phyloP scores from a whole-genome alignment of 331 rosid species.

The Spiraea crenata region DNA sequence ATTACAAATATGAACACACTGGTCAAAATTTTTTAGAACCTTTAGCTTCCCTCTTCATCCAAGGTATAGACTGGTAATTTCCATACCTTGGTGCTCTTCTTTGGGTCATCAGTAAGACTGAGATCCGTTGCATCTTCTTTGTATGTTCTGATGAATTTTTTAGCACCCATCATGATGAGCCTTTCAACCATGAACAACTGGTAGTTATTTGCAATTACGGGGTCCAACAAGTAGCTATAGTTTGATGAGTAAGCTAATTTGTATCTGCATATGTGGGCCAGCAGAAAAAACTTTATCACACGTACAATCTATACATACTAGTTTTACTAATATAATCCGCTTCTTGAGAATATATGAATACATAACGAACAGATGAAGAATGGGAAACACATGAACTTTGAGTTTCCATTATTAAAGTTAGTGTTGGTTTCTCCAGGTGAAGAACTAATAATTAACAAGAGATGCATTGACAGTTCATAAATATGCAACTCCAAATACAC shows the following conservation, averaged over 20 bases:
- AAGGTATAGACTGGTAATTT: slow-evolving; percentile 71
- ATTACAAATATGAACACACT: not conserved
- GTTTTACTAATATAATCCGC: too few relatives aligned
- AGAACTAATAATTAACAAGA: not conserved
- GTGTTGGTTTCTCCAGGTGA: not conserved
- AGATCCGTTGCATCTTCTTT: slow-evolving; percentile 72
- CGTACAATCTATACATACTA: too few relatives aligned
- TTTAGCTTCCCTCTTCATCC: slow-evolving; percentile 52
- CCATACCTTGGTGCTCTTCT: slow-evolving; percentile 91
- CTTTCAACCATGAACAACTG: slow-evolving; percentile 90
- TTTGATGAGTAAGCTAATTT: slow-evolving; percentile 76
- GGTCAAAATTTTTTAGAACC: not conserved
- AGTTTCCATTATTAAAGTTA: too few relatives aligned
- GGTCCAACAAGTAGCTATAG: slow-evolving; percentile 68
- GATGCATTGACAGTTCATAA: not conserved
- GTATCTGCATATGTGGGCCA: slow-evolving; percentile 60
- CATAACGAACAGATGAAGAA: too few relatives aligned
- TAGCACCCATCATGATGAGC: slow-evolving; percentile 76
- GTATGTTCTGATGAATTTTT: slow-evolving; percentile 73
- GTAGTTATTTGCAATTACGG: slow-evolving; percentile 76
- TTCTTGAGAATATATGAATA: too few relatives aligned
- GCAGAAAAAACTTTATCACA: too few relatives aligned
- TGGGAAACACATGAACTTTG: too few relatives aligned
- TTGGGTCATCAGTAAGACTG: slow-evolving; percentile 86
- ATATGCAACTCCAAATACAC: not conserved